Evolutionary conservation across 768 basidiomycete genomes (phyloP).

Genomic region (Pleurotus giganteus): DNA sequence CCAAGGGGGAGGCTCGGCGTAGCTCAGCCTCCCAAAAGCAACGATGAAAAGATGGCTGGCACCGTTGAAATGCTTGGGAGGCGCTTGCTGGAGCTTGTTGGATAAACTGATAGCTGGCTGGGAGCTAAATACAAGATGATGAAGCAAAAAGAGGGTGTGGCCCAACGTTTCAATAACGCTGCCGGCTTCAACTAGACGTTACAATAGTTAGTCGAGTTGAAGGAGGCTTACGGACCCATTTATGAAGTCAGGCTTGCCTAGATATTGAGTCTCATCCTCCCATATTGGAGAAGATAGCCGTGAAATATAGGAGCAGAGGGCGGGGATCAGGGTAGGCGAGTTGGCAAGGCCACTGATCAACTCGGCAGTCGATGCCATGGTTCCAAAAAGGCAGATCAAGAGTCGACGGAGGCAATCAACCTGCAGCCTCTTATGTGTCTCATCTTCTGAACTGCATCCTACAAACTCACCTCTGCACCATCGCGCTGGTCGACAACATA

Average conservation of each 20-base stretch:
- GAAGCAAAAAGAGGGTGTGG: slow-evolving; percentile 56
- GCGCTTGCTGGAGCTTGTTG: slow-evolving; percentile 54
- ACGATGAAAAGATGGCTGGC: slow-evolving; percentile 71
- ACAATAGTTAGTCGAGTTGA: not conserved
- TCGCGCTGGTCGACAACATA: slow-evolving; percentile 43
- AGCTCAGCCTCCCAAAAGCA: slow-evolving; percentile 74
- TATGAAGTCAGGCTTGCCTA: slow-evolving; percentile 31
- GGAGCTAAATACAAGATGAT: slow-evolving; percentile 56
- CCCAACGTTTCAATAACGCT: slow-evolving; percentile 53
- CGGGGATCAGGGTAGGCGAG: slow-evolving; percentile 60
- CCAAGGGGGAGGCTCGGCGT: slow-evolving; percentile 65
- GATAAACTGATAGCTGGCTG: slow-evolving; percentile 51
- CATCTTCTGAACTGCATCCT: not conserved
- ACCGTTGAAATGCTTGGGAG: slow-evolving; percentile 59
- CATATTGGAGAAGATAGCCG: slow-evolving; percentile 57
- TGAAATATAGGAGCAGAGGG: slow-evolving; percentile 55
- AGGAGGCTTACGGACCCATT: slow-evolving; percentile 29
- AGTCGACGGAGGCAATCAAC: slow-evolving; percentile 21
- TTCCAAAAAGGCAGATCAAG: slow-evolving; percentile 39
- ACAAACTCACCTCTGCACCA: slow-evolving; percentile 37
- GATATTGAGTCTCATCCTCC: slow-evolving; percentile 56
- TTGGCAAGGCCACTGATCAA: slow-evolving; percentile 34
- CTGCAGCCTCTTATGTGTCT: not conserved
- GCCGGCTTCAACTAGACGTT: not conserved
- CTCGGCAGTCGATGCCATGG: slow-evolving; percentile 39